phyloP scores from a whole-genome alignment of 2,329 filamentous ascomycete genomes.

The Aspergillus bombycis region DNA sequence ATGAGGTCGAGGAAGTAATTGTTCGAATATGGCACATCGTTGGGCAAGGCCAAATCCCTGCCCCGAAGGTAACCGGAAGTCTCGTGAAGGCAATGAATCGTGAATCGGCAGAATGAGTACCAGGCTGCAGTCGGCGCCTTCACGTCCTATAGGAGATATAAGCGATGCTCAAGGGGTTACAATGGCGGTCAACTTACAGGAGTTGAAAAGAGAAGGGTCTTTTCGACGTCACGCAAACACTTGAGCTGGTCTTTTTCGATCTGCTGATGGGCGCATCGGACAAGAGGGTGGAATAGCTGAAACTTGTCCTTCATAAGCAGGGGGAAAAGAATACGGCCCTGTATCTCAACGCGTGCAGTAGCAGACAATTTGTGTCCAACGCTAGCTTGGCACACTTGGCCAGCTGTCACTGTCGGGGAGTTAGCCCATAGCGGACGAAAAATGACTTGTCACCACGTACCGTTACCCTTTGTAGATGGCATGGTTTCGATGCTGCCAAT shows the following conservation, averaged over 20 bases:
- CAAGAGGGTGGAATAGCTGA: constrained; percentile 78
- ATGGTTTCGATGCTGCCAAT: constrained; percentile 62
- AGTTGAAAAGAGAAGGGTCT: constrained; percentile 86
- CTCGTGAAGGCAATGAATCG: constrained; percentile 85
- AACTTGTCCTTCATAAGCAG: constrained; percentile 73
- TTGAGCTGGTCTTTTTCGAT: constrained; percentile 84
- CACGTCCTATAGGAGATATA: constrained; percentile 12
- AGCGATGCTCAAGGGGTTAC: constrained; percentile 69
- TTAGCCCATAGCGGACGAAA: constrained; percentile 19
- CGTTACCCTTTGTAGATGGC: constrained; percentile 44
- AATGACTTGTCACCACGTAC: constrained; percentile 46
- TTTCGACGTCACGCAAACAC: constrained; percentile 91
- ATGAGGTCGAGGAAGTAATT: constrained; percentile 96
- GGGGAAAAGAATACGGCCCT: constrained; percentile 76
- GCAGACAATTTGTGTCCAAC: constrained; percentile 63
- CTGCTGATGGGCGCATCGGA: constrained; percentile 75
- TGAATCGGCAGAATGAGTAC: constrained; percentile 85
- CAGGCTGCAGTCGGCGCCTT: constrained; percentile 69
- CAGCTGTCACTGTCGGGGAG: constrained; percentile 26
- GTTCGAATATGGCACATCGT: constrained; percentile 90
- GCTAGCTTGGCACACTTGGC: constrained; percentile 29
- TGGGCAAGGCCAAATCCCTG: constrained; percentile 79
- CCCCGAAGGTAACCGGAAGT: constrained; percentile 85
- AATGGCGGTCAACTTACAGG: constrained; percentile 75
- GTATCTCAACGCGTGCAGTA: constrained; percentile 75